Conservation (phyloP, 108 stramenopile genomes). For the Bacterosira constricta region DNA sequence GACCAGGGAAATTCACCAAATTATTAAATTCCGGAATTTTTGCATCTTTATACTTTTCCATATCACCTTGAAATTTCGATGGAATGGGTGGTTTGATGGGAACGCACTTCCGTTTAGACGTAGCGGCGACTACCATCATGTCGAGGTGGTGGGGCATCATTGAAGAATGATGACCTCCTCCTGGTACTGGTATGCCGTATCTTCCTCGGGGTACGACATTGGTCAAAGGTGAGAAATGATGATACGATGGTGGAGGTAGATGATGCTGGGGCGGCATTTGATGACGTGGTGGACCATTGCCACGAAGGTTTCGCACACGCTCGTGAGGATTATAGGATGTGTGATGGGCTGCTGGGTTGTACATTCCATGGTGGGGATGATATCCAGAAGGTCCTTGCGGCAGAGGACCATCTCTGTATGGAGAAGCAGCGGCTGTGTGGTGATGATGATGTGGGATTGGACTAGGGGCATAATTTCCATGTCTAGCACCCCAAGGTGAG, state of each 20-base stretch:
- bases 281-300: slow-evolving; percentile 59
- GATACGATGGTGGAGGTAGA: slow-evolving; percentile 71
- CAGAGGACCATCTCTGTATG: slow-evolving; percentile 24
- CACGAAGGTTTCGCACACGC: slow-evolving; percentile 82
- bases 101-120: slow-evolving; percentile 82
- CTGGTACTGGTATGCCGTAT: slow-evolving; percentile 5
- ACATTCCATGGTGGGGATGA: slow-evolving; percentile 34
- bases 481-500: slow-evolving; percentile 15
- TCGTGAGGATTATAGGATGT: slow-evolving; percentile 54
- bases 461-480: slow-evolving; percentile 39
- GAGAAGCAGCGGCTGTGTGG: slow-evolving; percentile 51
- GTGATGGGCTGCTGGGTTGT: slow-evolving; percentile 26
- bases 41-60: slow-evolving; percentile 74
- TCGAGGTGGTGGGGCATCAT: slow-evolving; percentile 58
- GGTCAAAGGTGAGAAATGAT: slow-evolving; percentile 78
- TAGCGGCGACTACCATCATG: slow-evolving; percentile 53
- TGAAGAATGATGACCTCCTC: slow-evolving; percentile 3
- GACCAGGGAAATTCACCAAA: slow-evolving; percentile 87
- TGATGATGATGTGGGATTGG: slow-evolving; percentile 45
- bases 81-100: slow-evolving; percentile 82
- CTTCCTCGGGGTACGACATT: slow-evolving; percentile 34
- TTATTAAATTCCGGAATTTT: slow-evolving; percentile 85
- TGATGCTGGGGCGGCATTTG: slow-evolving; percentile 74
- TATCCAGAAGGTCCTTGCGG: slow-evolving; percentile 13
- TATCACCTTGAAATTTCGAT: slow-evolving; percentile 88